Evolutionary conservation across 1,139 yeast species (phyloP).

Genomic region (Candida tetrigidarum): DNA sequence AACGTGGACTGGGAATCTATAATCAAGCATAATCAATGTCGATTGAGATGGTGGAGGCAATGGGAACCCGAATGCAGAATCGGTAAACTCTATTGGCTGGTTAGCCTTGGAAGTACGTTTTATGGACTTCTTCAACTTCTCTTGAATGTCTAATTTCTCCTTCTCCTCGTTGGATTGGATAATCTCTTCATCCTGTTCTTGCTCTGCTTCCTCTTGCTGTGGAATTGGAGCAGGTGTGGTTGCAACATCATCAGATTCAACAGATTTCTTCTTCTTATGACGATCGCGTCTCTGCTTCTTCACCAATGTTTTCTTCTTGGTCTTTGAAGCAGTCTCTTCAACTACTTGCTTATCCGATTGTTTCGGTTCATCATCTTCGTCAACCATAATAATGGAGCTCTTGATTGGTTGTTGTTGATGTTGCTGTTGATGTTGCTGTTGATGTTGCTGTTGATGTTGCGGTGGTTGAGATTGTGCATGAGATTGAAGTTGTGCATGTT

Average conservation of each 20-base stretch:
- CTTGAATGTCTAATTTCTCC: conserved; percentile 49
- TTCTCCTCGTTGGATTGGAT: conserved; percentile 27
- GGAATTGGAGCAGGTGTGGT: background rate
- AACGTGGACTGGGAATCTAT: conserved; percentile 90
- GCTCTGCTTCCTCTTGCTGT: conserved; percentile 10
- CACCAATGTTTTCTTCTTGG: conserved; percentile 2
- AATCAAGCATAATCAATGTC: conserved; percentile 77
- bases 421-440: too few relatives aligned
- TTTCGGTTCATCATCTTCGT: conserved; percentile 10
- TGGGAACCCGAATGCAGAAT: conserved; percentile 86
- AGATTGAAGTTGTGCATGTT: too few relatives aligned
- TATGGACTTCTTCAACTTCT: conserved; percentile 48
- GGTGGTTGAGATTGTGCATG: too few relatives aligned
- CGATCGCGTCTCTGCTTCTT: conserved; percentile 5
- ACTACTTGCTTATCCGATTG: background rate
- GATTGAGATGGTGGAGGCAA: conserved; percentile 79
- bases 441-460: too few relatives aligned
- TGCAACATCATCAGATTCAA: conserved; percentile 5
- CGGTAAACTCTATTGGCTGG: conserved; percentile 78
- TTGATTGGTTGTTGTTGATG: background rate
- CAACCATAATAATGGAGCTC: conserved; percentile 4
- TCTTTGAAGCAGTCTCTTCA: background rate
- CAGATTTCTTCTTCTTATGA: conserved; percentile 6
- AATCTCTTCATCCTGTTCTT: conserved; percentile 12
- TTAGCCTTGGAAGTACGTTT: conserved; percentile 53